phyloP scores from a whole-genome alignment of 2,329 filamentous ascomycete genomes.

The Colletotrichum spaethianum region DNA sequence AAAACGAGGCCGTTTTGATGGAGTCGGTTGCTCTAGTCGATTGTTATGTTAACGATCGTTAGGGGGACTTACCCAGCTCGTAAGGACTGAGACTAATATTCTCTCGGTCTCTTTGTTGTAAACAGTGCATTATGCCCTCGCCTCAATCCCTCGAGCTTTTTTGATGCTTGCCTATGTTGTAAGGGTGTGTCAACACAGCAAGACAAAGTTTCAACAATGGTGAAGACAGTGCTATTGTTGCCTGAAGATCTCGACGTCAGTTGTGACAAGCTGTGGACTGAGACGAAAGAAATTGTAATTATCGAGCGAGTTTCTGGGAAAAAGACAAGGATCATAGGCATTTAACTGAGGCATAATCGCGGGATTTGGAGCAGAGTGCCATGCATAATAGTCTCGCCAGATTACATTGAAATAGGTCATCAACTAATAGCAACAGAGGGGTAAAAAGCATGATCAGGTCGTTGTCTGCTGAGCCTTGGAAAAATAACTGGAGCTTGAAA shows the following conservation, averaged over 20 bases:
- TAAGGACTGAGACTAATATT: neutral
- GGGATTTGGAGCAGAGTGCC: neutral
- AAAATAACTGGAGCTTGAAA: neutral
- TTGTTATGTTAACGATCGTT: neutral
- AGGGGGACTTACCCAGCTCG: neutral
- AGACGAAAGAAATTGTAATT: neutral
- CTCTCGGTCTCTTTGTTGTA: neutral
- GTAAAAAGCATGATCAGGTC: neutral
- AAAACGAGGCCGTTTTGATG: neutral
- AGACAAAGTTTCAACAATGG: neutral
- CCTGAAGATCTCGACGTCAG: neutral
- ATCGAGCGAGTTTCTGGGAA: neutral
- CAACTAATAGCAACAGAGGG: neutral
- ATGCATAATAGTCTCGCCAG: too few species aligned
- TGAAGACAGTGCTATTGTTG: neutral
- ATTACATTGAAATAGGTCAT: too few species aligned
- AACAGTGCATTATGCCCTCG: conserved; percentile 25
- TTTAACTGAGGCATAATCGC: neutral
- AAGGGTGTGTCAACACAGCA: neutral
- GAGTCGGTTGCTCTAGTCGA: neutral
- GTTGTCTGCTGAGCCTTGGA: neutral
- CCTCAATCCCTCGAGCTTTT: neutral
- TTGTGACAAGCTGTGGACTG: neutral
- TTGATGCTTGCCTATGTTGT: neutral
- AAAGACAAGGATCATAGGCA: too few species aligned